Evolutionary conservation across 129 eudicot genomes (phyloP).

Genomic region (Artemisia tridentata): DNA sequence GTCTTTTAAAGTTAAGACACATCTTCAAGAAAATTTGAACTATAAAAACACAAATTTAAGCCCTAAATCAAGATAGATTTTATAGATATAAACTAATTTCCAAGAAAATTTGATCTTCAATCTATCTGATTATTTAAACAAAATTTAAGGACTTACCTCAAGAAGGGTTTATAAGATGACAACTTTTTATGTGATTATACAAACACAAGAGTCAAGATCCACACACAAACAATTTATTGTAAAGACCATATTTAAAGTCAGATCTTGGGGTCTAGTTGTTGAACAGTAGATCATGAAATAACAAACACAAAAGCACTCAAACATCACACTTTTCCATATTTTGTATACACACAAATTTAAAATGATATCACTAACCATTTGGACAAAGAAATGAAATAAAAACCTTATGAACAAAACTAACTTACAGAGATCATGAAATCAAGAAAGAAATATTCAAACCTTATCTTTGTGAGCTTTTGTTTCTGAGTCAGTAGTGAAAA

Average conservation of each 20-base stretch:
- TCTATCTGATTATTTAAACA: not conserved
- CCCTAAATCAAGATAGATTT: too few species aligned
- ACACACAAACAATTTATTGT: not conserved
- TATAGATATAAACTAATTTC: not conserved
- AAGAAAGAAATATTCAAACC: constrained; percentile 14
- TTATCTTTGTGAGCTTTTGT: constrained; percentile 12
- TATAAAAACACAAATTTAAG: not conserved
- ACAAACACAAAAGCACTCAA: constrained; percentile 14
- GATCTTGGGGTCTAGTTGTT: constrained; percentile 30
- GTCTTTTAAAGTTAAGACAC: not conserved
- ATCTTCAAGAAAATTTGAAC: constrained; percentile 8
- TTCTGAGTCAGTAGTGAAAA: constrained; percentile 26
- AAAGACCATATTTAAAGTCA: constrained; percentile 20
- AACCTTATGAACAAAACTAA: not conserved
- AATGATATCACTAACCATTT: not conserved
- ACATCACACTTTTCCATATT: not conserved
- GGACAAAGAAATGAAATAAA: not conserved
- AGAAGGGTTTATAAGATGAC: not conserved
- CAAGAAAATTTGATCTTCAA: not conserved
- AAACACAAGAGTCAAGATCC: constrained; percentile 10
- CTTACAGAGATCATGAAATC: not conserved
- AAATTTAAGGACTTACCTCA: not conserved
- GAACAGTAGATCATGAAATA: constrained; percentile 42
- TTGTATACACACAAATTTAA: not conserved
- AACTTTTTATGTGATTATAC: not conserved